Percentiles rank a stretch among this genome's conserved stretches.
These are phyloP conservation scores for Mariannaea sp. DNA, from an alignment of 2,329 filamentous ascomycete species.

Conservation along the genomic window DNA sequence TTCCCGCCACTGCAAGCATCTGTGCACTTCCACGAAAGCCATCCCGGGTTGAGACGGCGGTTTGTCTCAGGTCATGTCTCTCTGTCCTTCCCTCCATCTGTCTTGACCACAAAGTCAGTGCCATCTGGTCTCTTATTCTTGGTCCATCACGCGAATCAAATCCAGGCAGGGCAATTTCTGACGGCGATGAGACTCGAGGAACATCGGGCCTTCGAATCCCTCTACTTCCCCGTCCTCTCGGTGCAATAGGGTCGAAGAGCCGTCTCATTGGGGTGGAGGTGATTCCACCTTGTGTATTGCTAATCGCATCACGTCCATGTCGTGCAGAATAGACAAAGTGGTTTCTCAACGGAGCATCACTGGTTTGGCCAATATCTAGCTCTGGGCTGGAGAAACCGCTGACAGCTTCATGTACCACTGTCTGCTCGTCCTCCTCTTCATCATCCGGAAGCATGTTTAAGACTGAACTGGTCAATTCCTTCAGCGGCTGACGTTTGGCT, in stretches of 20 bases:
- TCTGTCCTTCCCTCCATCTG: conserved; percentile 1
- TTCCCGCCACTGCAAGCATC: too few species aligned
- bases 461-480: conserved; percentile 30
- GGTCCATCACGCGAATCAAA: not conserved
- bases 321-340: not conserved
- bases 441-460: conserved; percentile 28
- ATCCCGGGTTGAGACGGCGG: conserved; percentile 18
- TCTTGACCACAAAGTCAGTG: conserved; percentile 4
- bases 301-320: not conserved
- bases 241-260: conserved; percentile 16
- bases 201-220: not conserved
- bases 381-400: conserved; percentile 10
- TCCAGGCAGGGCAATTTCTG: conserved; percentile 22
- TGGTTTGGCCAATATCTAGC: conserved; percentile 10
- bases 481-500: conserved; percentile 28
- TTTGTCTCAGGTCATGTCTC: conserved; percentile 21
- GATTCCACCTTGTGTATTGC: conserved; percentile 7
- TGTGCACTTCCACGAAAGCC: conserved; percentile 6
- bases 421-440: conserved; percentile 13
- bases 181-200: conserved; percentile 37
- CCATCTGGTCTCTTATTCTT: conserved; percentile 10
- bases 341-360: not conserved
- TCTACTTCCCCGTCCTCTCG: conserved; percentile 6
- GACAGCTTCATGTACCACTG: conserved; percentile 2
- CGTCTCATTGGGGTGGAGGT: conserved; percentile 11